Conservation (phyloP, 1,139 yeast genomes). For the Magnusiomyces magnusii region DNA sequence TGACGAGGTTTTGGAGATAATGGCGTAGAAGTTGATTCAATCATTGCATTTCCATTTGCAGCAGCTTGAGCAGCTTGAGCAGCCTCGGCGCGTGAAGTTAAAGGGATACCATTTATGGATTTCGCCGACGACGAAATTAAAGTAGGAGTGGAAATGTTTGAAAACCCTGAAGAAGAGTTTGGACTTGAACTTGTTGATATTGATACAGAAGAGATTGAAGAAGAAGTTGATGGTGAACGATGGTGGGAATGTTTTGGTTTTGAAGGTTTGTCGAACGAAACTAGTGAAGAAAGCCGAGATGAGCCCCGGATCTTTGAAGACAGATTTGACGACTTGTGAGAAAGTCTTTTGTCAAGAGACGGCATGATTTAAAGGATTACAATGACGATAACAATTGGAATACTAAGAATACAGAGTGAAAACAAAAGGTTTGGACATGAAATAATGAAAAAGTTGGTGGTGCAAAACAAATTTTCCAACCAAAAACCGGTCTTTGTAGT, state of each 20-base stretch:
- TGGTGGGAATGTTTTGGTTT: not conserved
- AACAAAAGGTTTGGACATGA: not conserved
- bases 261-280: not conserved
- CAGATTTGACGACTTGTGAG: conserved; percentile 8
- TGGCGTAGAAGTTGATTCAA: not conserved
- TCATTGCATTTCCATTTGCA: not conserved
- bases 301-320: conserved; percentile 7
- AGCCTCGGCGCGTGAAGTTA: not conserved
- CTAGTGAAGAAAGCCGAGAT: not conserved
- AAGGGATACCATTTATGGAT: not conserved
- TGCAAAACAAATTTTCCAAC: not conserved
- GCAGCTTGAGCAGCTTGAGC: not conserved
- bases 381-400: not conserved
- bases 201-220: conserved; percentile 20
- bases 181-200: not conserved
- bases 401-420: not conserved
- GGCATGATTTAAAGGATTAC: too few species aligned
- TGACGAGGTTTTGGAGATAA: not conserved
- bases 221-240: conserved; percentile 11
- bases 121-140: not conserved
- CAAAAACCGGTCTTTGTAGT: not conserved
- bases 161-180: not conserved
- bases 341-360: conserved; percentile 5
- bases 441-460: not conserved
- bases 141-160: not conserved